Evolutionary conservation across 495 filamentous ascomycete species (phyloP), one percentile per base, ranked within the genome.

Genomic region (Talaromyces trachyspermus): DNA sequence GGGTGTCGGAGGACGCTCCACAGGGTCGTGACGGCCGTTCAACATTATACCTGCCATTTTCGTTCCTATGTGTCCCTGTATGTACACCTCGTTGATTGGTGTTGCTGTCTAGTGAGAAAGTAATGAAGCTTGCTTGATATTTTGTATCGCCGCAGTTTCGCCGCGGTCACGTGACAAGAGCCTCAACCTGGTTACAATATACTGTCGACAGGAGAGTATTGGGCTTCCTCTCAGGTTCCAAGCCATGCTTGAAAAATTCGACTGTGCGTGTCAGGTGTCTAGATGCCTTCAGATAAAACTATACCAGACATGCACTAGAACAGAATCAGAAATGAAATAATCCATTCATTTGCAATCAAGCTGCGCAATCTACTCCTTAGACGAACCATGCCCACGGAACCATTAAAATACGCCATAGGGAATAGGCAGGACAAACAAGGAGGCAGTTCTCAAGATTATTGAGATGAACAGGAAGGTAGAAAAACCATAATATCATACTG

Each of bases 1-100:
- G 80, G 78, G 76, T 20, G 62, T 57, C 6, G 60, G 55, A 42
- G 64, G 68, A 25, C 58, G 59, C 43, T 65, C 60, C n/a, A 56
- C 47, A 4, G 62, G 49, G 19, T 75, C 68, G 46, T 70, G 63
- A 3, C 62, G 51, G n/a, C 54, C 60, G 33, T 64, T 61, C 8
- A 51, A 54, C 11, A 60, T 29, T 14, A 63, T 58, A 18, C 41
- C 58, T 11, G 59, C 56, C 63, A 65, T 65, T 15, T 19, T 49
- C 4, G 19, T 27, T 26, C 7, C 8, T 39, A 38, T 38, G 35
- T 11, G 35, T n/a, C n/a, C n/a, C n/a, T n/a, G n/a, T n/a, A n/a
- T n/a, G n/a, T n/a, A n/a, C n/a, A n/a, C n/a, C n/a, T n/a, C n/a
- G n/a, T n/a, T n/a, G n/a, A n/a, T n/a, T n/a, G n/a, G n/a, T n/a